Base-by-base conservation (phyloP, 805 yeast species). In the Sugiyamaella americana region DNA sequence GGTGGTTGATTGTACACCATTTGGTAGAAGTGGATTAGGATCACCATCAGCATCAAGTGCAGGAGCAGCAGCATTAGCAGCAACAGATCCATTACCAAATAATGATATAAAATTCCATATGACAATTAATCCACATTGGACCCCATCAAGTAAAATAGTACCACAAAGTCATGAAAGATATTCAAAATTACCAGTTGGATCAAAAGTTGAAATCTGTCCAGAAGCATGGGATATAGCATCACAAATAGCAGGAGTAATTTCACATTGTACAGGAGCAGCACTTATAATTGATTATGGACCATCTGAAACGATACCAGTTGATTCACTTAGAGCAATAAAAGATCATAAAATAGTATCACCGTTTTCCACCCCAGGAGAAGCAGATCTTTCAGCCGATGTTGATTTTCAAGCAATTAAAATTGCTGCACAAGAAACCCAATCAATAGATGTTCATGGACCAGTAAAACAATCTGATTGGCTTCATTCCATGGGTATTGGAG, bases 301-400 rank as follows among this genome's bases (percentile, higher is more conserved):
- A 3, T 66, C 69, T 5, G 63, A 65, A 2, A 75, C 77, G 0
- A 70, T 84, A 11, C 95, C 95, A 2, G 74, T 75, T n/a, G 78
- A 82, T 55, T 72, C 88, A 0, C 69, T 87, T 30, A 70, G 95
- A 29, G 95, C 87, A 0, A 85, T 87, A 51, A 71, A 74, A 54
- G 68, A 78, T 52, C 94, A 87, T 61, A 75, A 76, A 54, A 74
- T 86, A 56, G 89, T 83, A 0, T 76, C 81, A 19, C 95, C 95
- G 1, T 82, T 84, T 49, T 69, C 62, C n/a, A 70, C 71, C 11
- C 93, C 93, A 0, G 95, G 95, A 1, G 75, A 78, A 30, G 89
- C 84, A 2, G 95, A 87, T 65, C 68, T 87, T 24, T 84, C 94
- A 0, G 81, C 83, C 0, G 94, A 87, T 59, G 95, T 87, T 10